Percentiles rank a stretch among this genome's conserved stretches.
These are phyloP conservation scores for Amphirosellinia nigrospora DNA, from an alignment of 495 filamentous ascomycete genomes.

Conservation along the genomic window DNA sequence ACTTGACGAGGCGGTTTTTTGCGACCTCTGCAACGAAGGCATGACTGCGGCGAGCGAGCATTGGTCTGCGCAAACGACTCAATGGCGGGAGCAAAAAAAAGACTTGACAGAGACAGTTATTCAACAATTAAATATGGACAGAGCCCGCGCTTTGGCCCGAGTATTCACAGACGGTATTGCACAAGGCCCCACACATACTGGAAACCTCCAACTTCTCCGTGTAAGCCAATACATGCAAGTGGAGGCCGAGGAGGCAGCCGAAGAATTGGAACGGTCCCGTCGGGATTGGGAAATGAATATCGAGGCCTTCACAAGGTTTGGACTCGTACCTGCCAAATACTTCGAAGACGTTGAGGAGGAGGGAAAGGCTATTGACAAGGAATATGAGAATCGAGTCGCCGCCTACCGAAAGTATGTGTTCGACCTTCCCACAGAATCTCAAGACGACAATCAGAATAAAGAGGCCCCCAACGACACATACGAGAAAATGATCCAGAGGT, in stretches of 20 bases:
- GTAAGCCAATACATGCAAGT: background rate
- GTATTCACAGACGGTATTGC: background rate
- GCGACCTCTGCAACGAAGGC: background rate
- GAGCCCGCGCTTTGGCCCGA: background rate
- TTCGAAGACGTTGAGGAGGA: background rate
- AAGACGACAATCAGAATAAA: too few species aligned
- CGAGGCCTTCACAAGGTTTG: background rate
- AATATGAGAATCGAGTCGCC: background rate
- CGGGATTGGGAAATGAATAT: background rate
- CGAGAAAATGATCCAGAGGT: too few species aligned
- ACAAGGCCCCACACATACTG: background rate
- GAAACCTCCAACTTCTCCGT: background rate
- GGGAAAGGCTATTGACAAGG: background rate
- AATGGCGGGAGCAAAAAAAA: background rate
- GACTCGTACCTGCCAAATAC: background rate
- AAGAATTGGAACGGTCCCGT: background rate
- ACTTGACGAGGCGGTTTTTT: background rate
- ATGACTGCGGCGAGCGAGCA: background rate
- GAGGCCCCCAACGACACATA: too few species aligned
- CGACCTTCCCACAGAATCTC: too few species aligned
- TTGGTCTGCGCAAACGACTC: background rate
- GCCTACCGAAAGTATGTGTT: background rate
- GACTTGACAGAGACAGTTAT: background rate
- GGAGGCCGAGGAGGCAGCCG: background rate
- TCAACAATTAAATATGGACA: background rate